phyloP scores from a whole-genome alignment of 2,329 filamentous ascomycete genomes.

The Scytalidium sp. region DNA sequence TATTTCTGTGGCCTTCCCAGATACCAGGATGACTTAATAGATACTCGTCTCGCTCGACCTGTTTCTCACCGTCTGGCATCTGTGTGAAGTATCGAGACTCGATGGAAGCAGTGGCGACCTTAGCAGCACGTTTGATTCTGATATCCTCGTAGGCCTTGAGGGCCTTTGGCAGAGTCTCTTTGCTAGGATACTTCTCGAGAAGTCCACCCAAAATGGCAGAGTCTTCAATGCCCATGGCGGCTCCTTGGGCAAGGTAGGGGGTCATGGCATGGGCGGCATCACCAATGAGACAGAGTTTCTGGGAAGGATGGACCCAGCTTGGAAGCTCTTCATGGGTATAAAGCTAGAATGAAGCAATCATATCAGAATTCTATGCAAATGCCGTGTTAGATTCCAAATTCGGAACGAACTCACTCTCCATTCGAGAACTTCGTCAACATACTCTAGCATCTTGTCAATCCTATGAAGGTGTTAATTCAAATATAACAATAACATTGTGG shows the following conservation, averaged over 20 bases:
- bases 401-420: slow-evolving; percentile 33
- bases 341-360: slow-evolving; percentile 8
- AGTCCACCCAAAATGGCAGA: slow-evolving; percentile 13
- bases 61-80: slow-evolving; percentile 11
- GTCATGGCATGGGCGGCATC: slow-evolving; percentile 43
- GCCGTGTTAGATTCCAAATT: background rate
- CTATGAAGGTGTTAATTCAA: slow-evolving; percentile 35
- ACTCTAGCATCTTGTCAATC: slow-evolving; percentile 34
- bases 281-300: slow-evolving; percentile 35
- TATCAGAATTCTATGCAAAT: background rate
- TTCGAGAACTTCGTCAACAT: slow-evolving; percentile 38
- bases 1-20: slow-evolving; percentile 12
- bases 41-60: slow-evolving; percentile 13
- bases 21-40: slow-evolving; percentile 14
- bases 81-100: slow-evolving; percentile 16
- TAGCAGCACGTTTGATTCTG: slow-evolving; percentile 10
- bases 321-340: slow-evolving; percentile 13
- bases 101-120: slow-evolving; percentile 13
- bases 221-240: slow-evolving; percentile 31
- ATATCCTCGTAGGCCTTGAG: slow-evolving; percentile 10
- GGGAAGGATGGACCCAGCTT: slow-evolving; percentile 14
- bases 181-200: slow-evolving; percentile 7
- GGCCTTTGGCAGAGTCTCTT: slow-evolving; percentile 1
- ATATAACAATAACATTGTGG: slow-evolving; percentile 33
- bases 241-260: slow-evolving; percentile 41